phyloP scores from a whole-genome alignment of 108 stramenopile genomes.

The Stephanodiscus triporus region DNA sequence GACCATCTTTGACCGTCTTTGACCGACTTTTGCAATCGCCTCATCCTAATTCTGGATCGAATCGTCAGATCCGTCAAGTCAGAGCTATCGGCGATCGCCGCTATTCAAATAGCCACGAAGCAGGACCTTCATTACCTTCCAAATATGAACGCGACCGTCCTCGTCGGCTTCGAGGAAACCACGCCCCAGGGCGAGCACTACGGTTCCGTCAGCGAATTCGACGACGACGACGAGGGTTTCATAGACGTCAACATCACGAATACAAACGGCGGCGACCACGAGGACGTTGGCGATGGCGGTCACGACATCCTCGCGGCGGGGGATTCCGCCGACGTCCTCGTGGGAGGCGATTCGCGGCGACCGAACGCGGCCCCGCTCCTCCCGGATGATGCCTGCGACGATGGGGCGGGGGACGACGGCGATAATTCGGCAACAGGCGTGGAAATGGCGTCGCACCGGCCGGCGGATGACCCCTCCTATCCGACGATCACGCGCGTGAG shows the following conservation, averaged over 20 bases:
- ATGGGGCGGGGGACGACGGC: background rate
- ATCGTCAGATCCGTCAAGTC: too few relatives aligned
- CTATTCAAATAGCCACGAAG: too few relatives aligned
- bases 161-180: constrained; percentile 7
- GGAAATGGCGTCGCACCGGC: background rate
- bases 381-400: background rate
- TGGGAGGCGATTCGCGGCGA: too few relatives aligned
- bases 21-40: too few relatives aligned
- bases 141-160: background rate
- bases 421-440: constrained; percentile 4
- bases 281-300: background rate
- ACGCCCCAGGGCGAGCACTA: constrained; percentile 4
- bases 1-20: too few relatives aligned
- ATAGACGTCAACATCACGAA: constrained; percentile 12
- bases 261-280: background rate
- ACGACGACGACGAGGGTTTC: constrained; percentile 27
- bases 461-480: background rate
- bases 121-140: too few relatives aligned
- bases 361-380: constrained; percentile 15
- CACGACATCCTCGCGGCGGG: background rate
- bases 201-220: constrained; percentile 1
- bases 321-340: background rate
- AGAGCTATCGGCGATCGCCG: too few relatives aligned
- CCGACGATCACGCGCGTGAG: background rate
- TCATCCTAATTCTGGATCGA: too few relatives aligned